Percentiles rank a stretch among this genome's conserved stretches.
These are phyloP conservation scores for Dactylellina parvicollis DNA, from an alignment of 2,329 filamentous ascomycete genomes.

Conservation along the genomic window DNA sequence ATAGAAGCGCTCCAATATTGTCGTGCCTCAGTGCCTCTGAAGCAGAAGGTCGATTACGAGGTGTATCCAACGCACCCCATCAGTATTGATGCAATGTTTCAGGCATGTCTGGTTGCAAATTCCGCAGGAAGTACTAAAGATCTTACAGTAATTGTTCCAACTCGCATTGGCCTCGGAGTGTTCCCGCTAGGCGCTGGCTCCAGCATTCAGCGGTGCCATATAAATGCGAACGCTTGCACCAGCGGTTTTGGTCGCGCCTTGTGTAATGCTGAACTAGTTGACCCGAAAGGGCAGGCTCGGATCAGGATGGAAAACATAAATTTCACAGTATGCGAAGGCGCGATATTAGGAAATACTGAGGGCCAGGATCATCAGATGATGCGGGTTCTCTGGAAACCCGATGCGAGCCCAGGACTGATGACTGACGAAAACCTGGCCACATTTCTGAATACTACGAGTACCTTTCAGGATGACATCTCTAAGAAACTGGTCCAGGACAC, in stretches of 20 bases:
- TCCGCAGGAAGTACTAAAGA: conserved; percentile 46
- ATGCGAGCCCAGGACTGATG: conserved; percentile 34
- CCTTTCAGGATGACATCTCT: neutral
- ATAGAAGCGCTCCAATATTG: conserved; percentile 15
- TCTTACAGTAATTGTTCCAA: conserved; percentile 52
- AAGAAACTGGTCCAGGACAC: conserved; percentile 46
- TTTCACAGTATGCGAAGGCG: conserved; percentile 18
- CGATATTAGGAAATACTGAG: conserved; percentile 7
- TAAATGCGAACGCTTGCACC: conserved; percentile 6
- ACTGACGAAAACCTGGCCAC: neutral
- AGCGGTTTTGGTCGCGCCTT: conserved; percentile 35
- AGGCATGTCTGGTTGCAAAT: conserved; percentile 55
- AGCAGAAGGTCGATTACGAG: conserved; percentile 28
- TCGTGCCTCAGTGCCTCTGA: conserved; percentile 27
- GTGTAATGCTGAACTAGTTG: conserved; percentile 31
- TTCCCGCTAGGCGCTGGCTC: neutral
- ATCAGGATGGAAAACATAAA: conserved; percentile 13
- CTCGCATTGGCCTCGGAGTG: conserved; percentile 30
- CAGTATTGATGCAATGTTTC: conserved; percentile 56
- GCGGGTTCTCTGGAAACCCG: conserved; percentile 55
- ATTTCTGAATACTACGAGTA: neutral
- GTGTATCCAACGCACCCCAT: conserved; percentile 56
- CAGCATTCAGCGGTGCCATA: neutral
- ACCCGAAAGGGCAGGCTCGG: conserved; percentile 13
- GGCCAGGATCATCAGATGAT: conserved; percentile 53